Evolutionary conservation across 768 basidiomycete species (phyloP), one percentile per base, ranked within the genome.

Genomic region (Russula dissimulans): DNA sequence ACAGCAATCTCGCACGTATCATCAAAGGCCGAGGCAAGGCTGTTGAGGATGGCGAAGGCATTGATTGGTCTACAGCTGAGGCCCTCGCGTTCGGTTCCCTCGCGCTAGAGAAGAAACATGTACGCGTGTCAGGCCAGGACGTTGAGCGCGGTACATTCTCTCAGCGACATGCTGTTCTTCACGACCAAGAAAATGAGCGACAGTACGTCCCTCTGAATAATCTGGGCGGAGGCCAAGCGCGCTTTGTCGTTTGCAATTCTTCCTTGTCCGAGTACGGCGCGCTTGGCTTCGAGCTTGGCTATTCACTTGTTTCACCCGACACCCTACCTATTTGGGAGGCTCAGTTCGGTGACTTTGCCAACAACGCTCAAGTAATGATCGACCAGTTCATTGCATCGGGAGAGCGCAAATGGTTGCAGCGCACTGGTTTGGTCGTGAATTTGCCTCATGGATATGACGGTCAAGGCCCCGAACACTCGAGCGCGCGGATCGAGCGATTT

Each of bases 71-170:
- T 2, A 99, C 95, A 22, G 95, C 97, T 45, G 97, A 99, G 75
- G 93, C 97, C 0, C 85, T 99, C 56, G 97, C 97, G 0, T 91
- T 98, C 68, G 97, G 95, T 60, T 81, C 93, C 5, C 85, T 99
- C 43, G 91, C 90, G 10, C 79, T 97, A 44, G 95, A 98, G 74
- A 90, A 90, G 67, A 87, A 87, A 53, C 94, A 98, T 71, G 89
- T 99, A 50, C 90, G 95, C 63, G 78, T 99, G 1, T 97, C 94
- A 0, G 95, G 95, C 34, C 97, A 99, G 75, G 95, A 99, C 71
- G 95, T 98, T 56, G 95, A 99, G 75, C 89, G 95, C 70, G 95
- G 95, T 36, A 99, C 95, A 3, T 99, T 99, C 81, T 97, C 95
- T 14, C 95, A 99, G 70, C 88, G 95, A 47, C 95, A 99, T 68